phyloP scores from a whole-genome alignment of 2,329 filamentous ascomycete species.

The Fusarium sp. region DNA sequence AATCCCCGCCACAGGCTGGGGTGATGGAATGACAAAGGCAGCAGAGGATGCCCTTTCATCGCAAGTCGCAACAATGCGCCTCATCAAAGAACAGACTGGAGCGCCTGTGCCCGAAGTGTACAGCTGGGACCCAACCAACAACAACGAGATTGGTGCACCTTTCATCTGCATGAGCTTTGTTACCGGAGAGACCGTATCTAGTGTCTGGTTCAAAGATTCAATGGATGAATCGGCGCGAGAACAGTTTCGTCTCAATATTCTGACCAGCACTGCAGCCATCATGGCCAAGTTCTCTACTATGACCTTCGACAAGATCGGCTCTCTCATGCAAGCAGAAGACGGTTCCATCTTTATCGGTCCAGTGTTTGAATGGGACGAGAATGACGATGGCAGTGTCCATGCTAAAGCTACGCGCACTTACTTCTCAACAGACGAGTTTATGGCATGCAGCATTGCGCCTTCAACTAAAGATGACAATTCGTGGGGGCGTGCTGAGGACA shows the following conservation, averaged over 20 bases:
- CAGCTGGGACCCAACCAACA: not conserved
- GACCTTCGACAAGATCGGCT: not conserved
- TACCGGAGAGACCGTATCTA: not conserved
- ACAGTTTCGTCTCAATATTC: not conserved
- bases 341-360: not conserved
- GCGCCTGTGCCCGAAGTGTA: not conserved
- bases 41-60: constrained; percentile 16
- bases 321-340: not conserved
- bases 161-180: constrained; percentile 5
- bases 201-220: not conserved
- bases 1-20: constrained; percentile 15
- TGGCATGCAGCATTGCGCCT: not conserved
- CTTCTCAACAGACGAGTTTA: not conserved
- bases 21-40: constrained; percentile 14
- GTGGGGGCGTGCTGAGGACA: not conserved
- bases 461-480: too few species aligned
- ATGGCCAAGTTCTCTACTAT: not conserved
- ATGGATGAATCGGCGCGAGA: not conserved
- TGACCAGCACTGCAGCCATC: not conserved
- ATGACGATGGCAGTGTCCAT: not conserved
- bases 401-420: not conserved
- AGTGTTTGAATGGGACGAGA: accelerated
- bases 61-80: constrained; percentile 9
- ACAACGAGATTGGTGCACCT: not conserved
- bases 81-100: not conserved